Base-by-base conservation (phyloP, 2,329 filamentous ascomycete genomes). In the Trichoderma atrobrunneum region DNA sequence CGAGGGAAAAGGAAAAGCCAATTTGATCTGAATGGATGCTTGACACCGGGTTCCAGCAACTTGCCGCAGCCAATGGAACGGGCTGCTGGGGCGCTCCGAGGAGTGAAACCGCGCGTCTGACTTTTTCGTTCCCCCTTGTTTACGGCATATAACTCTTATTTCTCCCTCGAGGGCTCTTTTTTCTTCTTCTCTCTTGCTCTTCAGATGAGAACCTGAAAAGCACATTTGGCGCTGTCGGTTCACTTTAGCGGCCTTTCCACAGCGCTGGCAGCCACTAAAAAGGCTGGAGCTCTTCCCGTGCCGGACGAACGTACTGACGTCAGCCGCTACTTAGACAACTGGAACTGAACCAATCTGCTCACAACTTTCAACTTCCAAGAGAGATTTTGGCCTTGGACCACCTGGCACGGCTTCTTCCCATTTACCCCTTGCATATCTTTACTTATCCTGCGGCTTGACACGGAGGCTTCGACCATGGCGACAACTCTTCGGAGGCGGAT, bases 401-500 rank as follows among this genome's bases (percentile, higher is more conserved):
- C 7, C 24, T 28, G 26, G 36, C 28, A 16, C 21, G 18, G 57
- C n/a, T 61, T 16, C 21, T 4, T 51, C n/a, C 4, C 18, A 30
- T 59, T 48, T 18, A 26, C 30, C 28, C 8, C 7, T 16, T 14
- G 34, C 34, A 14, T 36, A 28, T 21, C 7, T 24, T 61, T 28
- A 12, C 0, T 21, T 24, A 34, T n/a, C 54, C 26, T 10, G 51
- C 65, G 54, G 26, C 34, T 59, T 68, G 54, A 7, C 64, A 57
- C 32, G 10, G 24, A 26, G 54, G 65, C 36, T 56, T 30, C 28
- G 14, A 76, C 56, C 72, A 81, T 81, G 80, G 76, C 79, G 57
- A 78, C 79, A n/a, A 79, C 76, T 43, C 71, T 81, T 60, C 80
- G 80, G 74, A 79, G 80, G 57, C 80, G 80, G 43, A 77, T 78